A percentile compares a stretch with the other conserved stretches of the same genome.
Conservation (phyloP, 306 rosid species). For the Castanea crenata region DNA sequence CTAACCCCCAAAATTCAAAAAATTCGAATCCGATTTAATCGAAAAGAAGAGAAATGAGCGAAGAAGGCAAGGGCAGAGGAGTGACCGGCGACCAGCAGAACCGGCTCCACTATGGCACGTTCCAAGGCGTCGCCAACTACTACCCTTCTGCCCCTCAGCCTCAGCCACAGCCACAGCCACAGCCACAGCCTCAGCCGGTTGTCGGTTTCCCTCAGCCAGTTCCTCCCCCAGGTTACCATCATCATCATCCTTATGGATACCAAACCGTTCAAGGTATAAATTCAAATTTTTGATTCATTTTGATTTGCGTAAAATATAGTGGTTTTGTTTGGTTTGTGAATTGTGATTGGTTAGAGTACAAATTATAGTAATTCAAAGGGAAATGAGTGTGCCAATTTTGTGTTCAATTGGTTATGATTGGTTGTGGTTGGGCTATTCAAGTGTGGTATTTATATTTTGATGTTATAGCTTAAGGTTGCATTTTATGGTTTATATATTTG, state of each 20-base stretch:
- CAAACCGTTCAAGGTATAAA: slow-evolving; percentile 48
- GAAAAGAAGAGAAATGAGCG: slow-evolving; percentile 28
- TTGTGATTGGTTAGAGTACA: background rate
- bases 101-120: slow-evolving; percentile 73
- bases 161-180: slow-evolving; percentile 28
- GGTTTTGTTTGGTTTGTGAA: background rate
- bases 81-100: slow-evolving; percentile 28
- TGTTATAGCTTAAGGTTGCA: background rate
- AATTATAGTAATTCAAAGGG: background rate
- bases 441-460: background rate
- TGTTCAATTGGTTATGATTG: background rate
- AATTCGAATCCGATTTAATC: background rate
- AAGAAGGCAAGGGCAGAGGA: slow-evolving; percentile 44
- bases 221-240: slow-evolving; percentile 30
- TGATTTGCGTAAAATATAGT: background rate
- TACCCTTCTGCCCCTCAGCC: slow-evolving; percentile 42
- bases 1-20: background rate
- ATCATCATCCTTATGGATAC: slow-evolving; percentile 29
- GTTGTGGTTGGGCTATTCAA: background rate
- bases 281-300: background rate
- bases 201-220: slow-evolving; percentile 52
- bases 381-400: background rate
- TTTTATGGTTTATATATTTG: background rate
- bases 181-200: slow-evolving; percentile 34
- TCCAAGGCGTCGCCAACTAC: slow-evolving; percentile 82